A percentile compares a stretch with the other conserved stretches of the same genome.
These are phyloP conservation scores for Coemansia sp. DNA, from an alignment of 192 early-diverging fungal genomes.

Conservation along the genomic window DNA sequence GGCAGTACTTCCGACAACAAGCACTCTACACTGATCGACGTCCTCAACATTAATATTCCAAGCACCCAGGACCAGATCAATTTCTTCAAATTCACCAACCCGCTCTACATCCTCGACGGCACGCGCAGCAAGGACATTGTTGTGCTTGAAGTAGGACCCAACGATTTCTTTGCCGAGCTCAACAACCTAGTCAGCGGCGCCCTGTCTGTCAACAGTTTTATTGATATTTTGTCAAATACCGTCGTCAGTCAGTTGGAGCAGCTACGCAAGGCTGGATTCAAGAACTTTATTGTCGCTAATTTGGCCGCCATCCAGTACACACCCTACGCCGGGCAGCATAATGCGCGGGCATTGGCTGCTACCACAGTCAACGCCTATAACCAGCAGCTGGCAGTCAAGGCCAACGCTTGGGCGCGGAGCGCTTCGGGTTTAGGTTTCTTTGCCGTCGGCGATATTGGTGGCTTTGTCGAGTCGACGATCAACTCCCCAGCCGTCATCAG, in stretches of 20 bases:
- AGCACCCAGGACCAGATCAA: conserved; percentile 46
- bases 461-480: conserved; percentile 43
- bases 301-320: conserved; percentile 45
- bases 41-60: conserved; percentile 33
- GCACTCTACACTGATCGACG: conserved; percentile 18
- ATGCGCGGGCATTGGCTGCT: conserved; percentile 23
- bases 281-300: conserved; percentile 43
- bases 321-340: conserved; percentile 26
- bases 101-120: conserved; percentile 23
- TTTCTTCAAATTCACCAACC: conserved; percentile 33
- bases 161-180: conserved; percentile 42
- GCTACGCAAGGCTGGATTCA: conserved; percentile 43
- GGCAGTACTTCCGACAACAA: conserved; percentile 38
- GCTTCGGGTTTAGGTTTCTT: conserved; percentile 21
- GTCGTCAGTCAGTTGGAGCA: conserved; percentile 37
- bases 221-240: conserved; percentile 25
- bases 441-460: conserved; percentile 36
- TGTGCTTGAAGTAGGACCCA: conserved; percentile 35
- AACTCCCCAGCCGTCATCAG: conserved; percentile 16
- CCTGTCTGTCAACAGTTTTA: conserved; percentile 26
- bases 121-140: conserved; percentile 30
- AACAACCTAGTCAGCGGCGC: conserved; percentile 22
- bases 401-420: conserved; percentile 28
- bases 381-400: conserved; percentile 28
- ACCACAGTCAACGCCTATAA: conserved; percentile 37